phyloP scores from a whole-genome alignment of 2,329 filamentous ascomycete genomes.

The Amphichorda felina region DNA sequence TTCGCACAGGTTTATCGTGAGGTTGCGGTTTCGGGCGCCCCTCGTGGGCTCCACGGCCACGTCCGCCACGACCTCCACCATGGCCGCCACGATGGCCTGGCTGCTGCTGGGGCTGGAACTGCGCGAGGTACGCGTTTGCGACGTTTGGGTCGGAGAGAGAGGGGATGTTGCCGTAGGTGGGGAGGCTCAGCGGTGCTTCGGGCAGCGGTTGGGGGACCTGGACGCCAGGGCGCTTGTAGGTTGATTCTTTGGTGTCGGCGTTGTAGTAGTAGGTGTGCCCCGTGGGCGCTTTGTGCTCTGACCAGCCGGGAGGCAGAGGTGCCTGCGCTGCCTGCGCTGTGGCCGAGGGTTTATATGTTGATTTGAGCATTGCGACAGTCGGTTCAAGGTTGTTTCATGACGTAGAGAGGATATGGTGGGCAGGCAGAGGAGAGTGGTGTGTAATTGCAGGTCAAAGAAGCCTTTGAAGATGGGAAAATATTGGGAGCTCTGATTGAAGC shows the following conservation, averaged over 20 bases:
- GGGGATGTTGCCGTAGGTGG: constrained; percentile 13
- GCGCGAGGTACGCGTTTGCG: constrained; percentile 50
- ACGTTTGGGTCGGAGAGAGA: constrained; percentile 40
- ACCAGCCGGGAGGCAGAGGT: constrained; percentile 72
- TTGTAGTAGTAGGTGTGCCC: constrained; percentile 88
- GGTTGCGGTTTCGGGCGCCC: constrained; percentile 56
- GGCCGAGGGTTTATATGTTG: constrained; percentile 57
- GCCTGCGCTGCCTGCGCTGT: constrained; percentile 23
- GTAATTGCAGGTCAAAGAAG: no score
- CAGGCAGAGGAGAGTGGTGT: no score
- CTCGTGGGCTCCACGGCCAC: constrained; percentile 38
- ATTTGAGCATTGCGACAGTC: constrained; percentile 43
- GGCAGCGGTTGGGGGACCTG: constrained; percentile 9
- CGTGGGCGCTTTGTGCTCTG: constrained; percentile 82
- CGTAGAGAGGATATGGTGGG: no score
- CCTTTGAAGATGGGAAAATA: no score
- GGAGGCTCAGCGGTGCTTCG: constrained; percentile 14
- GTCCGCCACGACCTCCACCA: constrained; percentile 20
- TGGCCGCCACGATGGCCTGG: constrained; percentile 15
- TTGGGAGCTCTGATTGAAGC: no score
- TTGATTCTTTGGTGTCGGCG: constrained; percentile 69
- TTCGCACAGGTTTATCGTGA: constrained; percentile 69
- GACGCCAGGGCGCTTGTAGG: constrained; percentile 62
- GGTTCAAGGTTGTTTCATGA: no score
- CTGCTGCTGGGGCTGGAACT: constrained; percentile 29